Percentiles rank a stretch among this genome's conserved stretches.
These are phyloP conservation scores for Pseudofabraea citricarpa DNA, from an alignment of 2,329 filamentous ascomycete species.

Conservation along the genomic window DNA sequence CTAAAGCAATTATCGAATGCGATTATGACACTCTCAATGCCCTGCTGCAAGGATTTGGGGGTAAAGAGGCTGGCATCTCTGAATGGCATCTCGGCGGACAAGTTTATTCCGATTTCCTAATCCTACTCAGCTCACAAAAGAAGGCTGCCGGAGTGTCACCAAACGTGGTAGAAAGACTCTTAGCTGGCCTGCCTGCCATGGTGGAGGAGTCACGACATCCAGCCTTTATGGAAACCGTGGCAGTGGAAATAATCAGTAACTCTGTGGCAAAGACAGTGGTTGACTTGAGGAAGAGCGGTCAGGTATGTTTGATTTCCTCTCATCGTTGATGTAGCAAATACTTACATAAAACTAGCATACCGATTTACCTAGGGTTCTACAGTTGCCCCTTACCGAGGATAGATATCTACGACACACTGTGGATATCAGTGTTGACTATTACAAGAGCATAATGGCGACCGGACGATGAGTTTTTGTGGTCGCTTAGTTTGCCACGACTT, in stretches of 20 bases:
- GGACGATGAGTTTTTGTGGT: constrained; percentile 13
- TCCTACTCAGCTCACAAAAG: constrained; percentile 41
- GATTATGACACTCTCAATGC: constrained; percentile 67
- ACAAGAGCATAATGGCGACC: constrained; percentile 31
- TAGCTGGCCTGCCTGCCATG: constrained; percentile 51
- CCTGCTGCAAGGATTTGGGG: constrained; percentile 68
- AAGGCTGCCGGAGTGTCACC: constrained; percentile 34
- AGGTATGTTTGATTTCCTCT: constrained; percentile 46
- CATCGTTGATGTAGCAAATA: too few relatives aligned
- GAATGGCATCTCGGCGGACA: constrained; percentile 78
- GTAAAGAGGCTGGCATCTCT: constrained; percentile 53
- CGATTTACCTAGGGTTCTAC: constrained; percentile 44
- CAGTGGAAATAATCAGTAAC: constrained; percentile 76
- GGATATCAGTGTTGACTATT: constrained; percentile 65
- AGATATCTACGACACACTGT: constrained; percentile 65
- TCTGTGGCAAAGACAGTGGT: constrained; percentile 64
- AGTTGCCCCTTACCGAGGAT: constrained; percentile 67
- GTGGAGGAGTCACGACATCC: constrained; percentile 22
- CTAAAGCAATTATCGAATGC: constrained; percentile 73
- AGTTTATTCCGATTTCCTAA: constrained; percentile 65
- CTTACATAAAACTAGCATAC: too few relatives aligned
- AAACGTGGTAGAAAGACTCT: constrained; percentile 49
- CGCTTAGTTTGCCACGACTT: neutral
- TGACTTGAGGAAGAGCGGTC: constrained; percentile 47
- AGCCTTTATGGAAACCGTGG: constrained; percentile 59